Percentiles rank a stretch among this genome's conserved stretches.
These are phyloP conservation scores for Naumovozyma dairenensis DNA, from an alignment of 805 yeast species.

Conservation along the genomic window DNA sequence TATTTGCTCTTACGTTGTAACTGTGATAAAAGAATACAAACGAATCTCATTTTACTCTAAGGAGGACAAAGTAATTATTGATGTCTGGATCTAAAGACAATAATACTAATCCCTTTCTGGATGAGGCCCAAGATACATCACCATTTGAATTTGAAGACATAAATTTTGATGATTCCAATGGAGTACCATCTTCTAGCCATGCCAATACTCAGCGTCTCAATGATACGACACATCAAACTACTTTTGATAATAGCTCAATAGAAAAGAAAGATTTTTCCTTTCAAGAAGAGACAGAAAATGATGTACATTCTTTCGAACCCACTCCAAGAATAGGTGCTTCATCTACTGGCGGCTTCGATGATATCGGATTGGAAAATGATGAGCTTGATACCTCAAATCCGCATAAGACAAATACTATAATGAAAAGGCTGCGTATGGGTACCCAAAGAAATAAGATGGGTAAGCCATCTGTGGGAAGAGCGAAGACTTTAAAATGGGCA, in stretches of 20 bases:
- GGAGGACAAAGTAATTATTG: too few relatives aligned
- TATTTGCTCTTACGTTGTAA: too few relatives aligned
- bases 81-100: too few relatives aligned
- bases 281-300: slow-evolving; percentile 12
- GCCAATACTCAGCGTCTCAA: background rate
- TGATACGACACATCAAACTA: background rate
- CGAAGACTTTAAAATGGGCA: slow-evolving; percentile 50
- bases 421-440: slow-evolving; percentile 84
- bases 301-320: slow-evolving; percentile 20
- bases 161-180: slow-evolving; percentile 1
- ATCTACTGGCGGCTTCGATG: slow-evolving; percentile 17
- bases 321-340: slow-evolving; percentile 20
- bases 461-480: slow-evolving; percentile 48
- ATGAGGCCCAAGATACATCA: slow-evolving; percentile 11
- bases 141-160: slow-evolving; percentile 22
- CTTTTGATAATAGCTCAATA: background rate
- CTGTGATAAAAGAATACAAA: too few relatives aligned
- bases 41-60: too few relatives aligned
- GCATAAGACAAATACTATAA: slow-evolving; percentile 18
- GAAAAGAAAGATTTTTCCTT: slow-evolving; percentile 5
- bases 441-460: slow-evolving; percentile 74
- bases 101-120: slow-evolving; percentile 4
- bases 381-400: background rate
- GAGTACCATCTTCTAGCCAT: background rate
- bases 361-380: slow-evolving; percentile 16